These are phyloP conservation scores for Puccinia polysora DNA, from an alignment of 1,284 basidiomycete species.

Conservation along the genomic window DNA sequence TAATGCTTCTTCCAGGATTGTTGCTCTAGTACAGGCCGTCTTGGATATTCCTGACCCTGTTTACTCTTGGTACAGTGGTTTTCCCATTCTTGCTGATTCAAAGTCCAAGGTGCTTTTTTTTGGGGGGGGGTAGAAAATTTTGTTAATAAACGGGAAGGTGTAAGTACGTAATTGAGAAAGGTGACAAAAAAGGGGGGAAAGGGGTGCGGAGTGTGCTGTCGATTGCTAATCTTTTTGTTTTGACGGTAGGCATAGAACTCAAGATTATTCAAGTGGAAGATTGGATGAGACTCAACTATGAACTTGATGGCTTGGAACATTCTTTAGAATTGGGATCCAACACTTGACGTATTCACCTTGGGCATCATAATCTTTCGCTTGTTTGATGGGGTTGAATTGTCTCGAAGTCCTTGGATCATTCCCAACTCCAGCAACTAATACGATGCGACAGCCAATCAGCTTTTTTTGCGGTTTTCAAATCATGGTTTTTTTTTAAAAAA, in stretches of 20 bases:
- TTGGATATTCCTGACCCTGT: too few relatives aligned
- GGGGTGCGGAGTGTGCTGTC: not conserved
- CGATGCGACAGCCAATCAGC: not conserved
- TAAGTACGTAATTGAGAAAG: too few relatives aligned
- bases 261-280: conserved; percentile 28
- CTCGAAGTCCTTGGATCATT: conserved; percentile 59
- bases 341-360: conserved; percentile 57
- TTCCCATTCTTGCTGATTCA: too few relatives aligned
- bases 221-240: not conserved
- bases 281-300: conserved; percentile 47
- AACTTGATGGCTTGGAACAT: conserved; percentile 52
- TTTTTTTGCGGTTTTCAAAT: too few relatives aligned
- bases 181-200: too few relatives aligned
- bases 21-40: too few relatives aligned
- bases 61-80: too few relatives aligned
- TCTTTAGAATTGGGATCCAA: conserved; percentile 57
- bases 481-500: too few relatives aligned
- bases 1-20: too few relatives aligned
- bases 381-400: conserved; percentile 61
- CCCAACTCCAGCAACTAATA: conserved; percentile 57
- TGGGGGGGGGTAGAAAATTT: too few relatives aligned
- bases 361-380: conserved; percentile 59
- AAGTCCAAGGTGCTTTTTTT: too few relatives aligned
- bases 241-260: not conserved
- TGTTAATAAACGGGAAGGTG: too few relatives aligned